These are phyloP conservation scores for Paraphoma sp. DNA, from an alignment of 2,329 filamentous ascomycete genomes.

Conservation along the genomic window DNA sequence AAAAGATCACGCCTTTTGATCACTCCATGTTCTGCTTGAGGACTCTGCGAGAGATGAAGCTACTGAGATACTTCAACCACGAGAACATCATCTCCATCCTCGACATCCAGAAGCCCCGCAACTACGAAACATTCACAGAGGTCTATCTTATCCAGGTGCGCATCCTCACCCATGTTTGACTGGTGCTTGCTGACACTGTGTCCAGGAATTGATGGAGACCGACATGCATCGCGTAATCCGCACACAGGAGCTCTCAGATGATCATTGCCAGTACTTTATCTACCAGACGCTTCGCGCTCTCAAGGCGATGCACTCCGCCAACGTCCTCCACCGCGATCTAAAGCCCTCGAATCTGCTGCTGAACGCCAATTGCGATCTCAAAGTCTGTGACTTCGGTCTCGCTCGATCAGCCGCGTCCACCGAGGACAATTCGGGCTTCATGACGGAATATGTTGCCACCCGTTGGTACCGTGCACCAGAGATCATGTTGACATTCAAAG, in stretches of 20 bases:
- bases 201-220: slow-evolving; percentile 96
- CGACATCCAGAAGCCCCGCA: slow-evolving; percentile 97
- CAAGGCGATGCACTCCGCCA: slow-evolving; percentile 99
- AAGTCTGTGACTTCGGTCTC: slow-evolving; percentile 98
- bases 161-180: background rate
- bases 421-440: slow-evolving; percentile 99
- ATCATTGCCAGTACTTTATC: slow-evolving; percentile 99
- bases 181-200: slow-evolving; percentile 14
- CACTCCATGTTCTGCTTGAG: slow-evolving; percentile 98
- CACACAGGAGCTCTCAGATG: slow-evolving; percentile 96
- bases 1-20: slow-evolving; percentile 99
- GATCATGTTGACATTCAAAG: slow-evolving; percentile 99
- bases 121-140: slow-evolving; percentile 95
- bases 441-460: slow-evolving; percentile 99
- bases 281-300: slow-evolving; percentile 97
- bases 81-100: slow-evolving; percentile 99
- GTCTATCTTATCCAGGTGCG: slow-evolving; percentile 95
- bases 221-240: slow-evolving; percentile 99
- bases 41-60: slow-evolving; percentile 98
- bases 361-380: slow-evolving; percentile 98
- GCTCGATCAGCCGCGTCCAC: slow-evolving; percentile 95
- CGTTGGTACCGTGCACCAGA: slow-evolving; percentile 99
- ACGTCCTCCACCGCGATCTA: slow-evolving; percentile 94
- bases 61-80: slow-evolving; percentile 98
- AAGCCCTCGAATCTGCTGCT: slow-evolving; percentile 97